phyloP scores from a whole-genome alignment of 1,139 yeast genomes.

The Yamadazyma atlantica region DNA sequence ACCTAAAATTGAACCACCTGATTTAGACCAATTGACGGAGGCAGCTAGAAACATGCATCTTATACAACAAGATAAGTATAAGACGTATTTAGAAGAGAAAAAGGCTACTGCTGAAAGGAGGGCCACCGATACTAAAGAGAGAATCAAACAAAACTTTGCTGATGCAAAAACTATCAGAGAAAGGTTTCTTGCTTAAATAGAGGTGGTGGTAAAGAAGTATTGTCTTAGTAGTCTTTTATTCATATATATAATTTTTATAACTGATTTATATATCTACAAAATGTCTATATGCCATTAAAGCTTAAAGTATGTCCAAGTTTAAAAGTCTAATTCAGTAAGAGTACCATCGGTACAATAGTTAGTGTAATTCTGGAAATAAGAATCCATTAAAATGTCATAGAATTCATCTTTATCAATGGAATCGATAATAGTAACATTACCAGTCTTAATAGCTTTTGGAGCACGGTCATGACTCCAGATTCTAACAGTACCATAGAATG shows the following conservation, averaged over 20 bases:
- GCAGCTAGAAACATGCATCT: conserved; percentile 1
- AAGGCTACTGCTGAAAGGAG: background rate
- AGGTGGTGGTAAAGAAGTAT: too few relatives aligned
- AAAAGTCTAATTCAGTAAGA: conserved; percentile 5
- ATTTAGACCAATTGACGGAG: background rate
- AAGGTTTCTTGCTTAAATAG: too few relatives aligned
- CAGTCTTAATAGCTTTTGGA: conserved; percentile 27
- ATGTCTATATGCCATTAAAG: too few relatives aligned
- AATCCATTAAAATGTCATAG: conserved; percentile 27
- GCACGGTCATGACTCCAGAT: conserved; percentile 30
- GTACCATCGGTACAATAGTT: conserved; percentile 24
- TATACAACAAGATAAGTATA: background rate
- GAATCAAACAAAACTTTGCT: background rate
- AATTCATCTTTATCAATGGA: conserved; percentile 25
- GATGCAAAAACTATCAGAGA: conserved; percentile 1
- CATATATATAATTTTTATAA: too few relatives aligned
- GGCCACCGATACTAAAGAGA: conserved; percentile 1
- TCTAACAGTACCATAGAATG: conserved; percentile 38
- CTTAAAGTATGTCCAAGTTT: too few relatives aligned
- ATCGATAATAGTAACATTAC: conserved; percentile 34
- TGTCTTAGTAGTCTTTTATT: background rate
- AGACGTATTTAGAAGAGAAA: background rate
- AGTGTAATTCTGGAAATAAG: conserved; percentile 32
- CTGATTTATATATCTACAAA: background rate
- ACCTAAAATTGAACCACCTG: conserved; percentile 1